A percentile compares a stretch with the other conserved stretches of the same genome.
phyloP scores from a whole-genome alignment of 116 monocot genomes.

The Dioscorea cayenensis region DNA sequence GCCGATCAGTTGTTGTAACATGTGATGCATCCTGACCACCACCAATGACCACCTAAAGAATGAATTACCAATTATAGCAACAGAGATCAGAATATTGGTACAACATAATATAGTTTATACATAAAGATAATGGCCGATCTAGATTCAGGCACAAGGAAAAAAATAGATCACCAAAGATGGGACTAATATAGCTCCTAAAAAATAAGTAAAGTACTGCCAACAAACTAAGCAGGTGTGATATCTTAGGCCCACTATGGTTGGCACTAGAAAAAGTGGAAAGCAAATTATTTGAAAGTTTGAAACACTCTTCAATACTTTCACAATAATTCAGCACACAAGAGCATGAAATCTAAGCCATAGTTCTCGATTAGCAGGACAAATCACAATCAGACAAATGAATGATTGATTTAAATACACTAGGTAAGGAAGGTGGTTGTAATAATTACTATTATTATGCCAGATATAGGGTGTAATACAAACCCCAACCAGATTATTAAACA shows the following conservation, averaged over 20 bases:
- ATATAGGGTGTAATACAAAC: too few species aligned
- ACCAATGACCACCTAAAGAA: constrained; percentile 81
- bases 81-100: not conserved
- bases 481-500: not conserved
- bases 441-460: too few species aligned
- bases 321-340: not conserved
- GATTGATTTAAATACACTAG: too few species aligned
- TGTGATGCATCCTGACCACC: constrained; percentile 92
- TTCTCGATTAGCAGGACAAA: too few species aligned
- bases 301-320: not conserved
- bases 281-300: not conserved
- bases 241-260: not conserved
- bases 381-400: too few species aligned
- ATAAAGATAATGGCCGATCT: not conserved
- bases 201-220: not conserved
- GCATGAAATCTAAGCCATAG: too few species aligned
- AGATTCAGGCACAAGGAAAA: too few species aligned
- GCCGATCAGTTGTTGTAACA: constrained; percentile 89
- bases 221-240: not conserved
- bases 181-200: too few species aligned
- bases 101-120: not conserved
- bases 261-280: not conserved
- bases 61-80: not conserved
- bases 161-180: too few species aligned
- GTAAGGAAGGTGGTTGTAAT: too few species aligned